Base-by-base conservation (phyloP, 1,139 yeast genomes). In the Suhomyces kunorum region DNA sequence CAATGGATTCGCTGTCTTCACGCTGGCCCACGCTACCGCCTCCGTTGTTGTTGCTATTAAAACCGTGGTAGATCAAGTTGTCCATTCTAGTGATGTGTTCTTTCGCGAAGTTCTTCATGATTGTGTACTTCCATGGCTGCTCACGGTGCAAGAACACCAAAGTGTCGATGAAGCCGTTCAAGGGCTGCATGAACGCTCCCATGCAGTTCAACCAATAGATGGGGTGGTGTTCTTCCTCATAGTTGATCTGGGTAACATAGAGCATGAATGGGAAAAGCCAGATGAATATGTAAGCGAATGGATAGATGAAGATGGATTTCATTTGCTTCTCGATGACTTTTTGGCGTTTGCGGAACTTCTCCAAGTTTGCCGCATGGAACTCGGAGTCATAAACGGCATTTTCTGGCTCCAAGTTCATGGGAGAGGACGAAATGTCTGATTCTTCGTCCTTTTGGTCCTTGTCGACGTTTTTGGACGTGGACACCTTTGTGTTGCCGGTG, bases 181-280 rank as follows among this genome's bases (percentile, higher is more conserved):
- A 74, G 1, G 96, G 92, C 59, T 85, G 89, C 74, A 83, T 80
- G 52, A 83, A 82, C 0, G 94, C 85, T 11, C 86, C 80, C 45
- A 84, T 63, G 36, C 79, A 76, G 41, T 79, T 76, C 32, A 87
- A 61, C 86, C 94, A 85, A 47, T 74, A 76, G 7, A 80, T 70
- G 0, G 84, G 81, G 1, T 75, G 73, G 46, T 68, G 72, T 2
- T 48, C 47, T 36, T 66, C 54, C 48, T 80, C 84, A 51, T 78
- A 69, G 36, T 67, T 64, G 46, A 71, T 57, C 57, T 81, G 87
- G 6, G 87, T 71, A 35, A 80, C 69, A 54, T 84, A 86, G 28
- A 81, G 73, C n/a, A 83, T 75, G 46, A 87, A 77, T 1, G 96
- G 96, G 49, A 87, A 83, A 12, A 83, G 58, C 96, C 96, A 88